Percentiles rank a stretch among this genome's conserved stretches.
Evolutionary conservation across 2,329 filamentous ascomycete genomes (phyloP).

Genomic region (Penicillium brasilianum): DNA sequence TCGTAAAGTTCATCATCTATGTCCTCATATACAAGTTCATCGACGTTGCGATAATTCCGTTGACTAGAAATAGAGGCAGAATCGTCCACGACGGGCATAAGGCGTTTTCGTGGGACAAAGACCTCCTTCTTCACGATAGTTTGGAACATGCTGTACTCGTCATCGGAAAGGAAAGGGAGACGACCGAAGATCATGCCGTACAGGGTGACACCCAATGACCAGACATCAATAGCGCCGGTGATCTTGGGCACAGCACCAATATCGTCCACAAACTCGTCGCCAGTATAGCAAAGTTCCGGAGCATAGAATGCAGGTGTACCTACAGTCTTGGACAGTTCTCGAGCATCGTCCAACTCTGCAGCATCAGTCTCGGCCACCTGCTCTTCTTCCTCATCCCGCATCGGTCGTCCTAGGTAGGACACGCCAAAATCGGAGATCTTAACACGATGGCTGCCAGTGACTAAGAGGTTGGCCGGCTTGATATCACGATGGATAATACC

Average conservation of each 20-base stretch:
- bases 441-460: constrained; percentile 81
- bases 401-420: constrained; percentile 90
- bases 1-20: constrained; percentile 81
- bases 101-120: constrained; percentile 79
- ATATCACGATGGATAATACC: constrained; percentile 85
- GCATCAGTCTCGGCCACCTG: constrained; percentile 82
- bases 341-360: constrained; percentile 85
- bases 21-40: constrained; percentile 82
- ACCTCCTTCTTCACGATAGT: constrained; percentile 92
- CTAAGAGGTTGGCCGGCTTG: constrained; percentile 87
- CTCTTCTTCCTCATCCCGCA: constrained; percentile 79
- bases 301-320: constrained; percentile 98
- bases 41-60: constrained; percentile 66
- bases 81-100: constrained; percentile 69
- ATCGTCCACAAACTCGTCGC: constrained; percentile 61
- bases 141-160: constrained; percentile 89
- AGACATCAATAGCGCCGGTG: constrained; percentile 93
- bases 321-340: constrained; percentile 97
- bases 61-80: constrained; percentile 51
- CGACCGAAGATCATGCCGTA: constrained; percentile 95
- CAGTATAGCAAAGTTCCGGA: constrained; percentile 92
- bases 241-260: constrained; percentile 70
- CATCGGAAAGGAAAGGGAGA: constrained; percentile 89
- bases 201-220: constrained; percentile 93
- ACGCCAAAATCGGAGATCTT: constrained; percentile 99